These are phyloP conservation scores for Caloboletus inedulis DNA, from an alignment of 1,284 basidiomycete genomes.

Conservation along the genomic window DNA sequence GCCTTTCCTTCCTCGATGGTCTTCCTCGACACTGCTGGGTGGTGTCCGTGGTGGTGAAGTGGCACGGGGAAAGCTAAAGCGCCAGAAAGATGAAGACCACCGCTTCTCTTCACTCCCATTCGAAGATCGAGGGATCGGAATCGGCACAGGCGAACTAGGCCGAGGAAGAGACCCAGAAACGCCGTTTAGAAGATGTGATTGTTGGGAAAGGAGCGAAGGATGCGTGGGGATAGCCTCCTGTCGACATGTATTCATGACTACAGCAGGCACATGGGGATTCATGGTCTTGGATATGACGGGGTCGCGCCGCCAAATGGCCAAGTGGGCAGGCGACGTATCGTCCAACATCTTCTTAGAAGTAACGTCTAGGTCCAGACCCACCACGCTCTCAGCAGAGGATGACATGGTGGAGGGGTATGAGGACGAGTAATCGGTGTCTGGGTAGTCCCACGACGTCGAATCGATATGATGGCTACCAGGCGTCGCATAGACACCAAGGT, in stretches of 20 bases:
- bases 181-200: conserved; percentile 9
- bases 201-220: conserved; percentile 13
- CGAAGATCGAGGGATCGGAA: conserved; percentile 34
- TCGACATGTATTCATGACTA: conserved; percentile 31
- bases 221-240: conserved; percentile 18
- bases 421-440: conserved; percentile 32
- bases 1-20: conserved; percentile 28
- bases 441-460: conserved; percentile 31
- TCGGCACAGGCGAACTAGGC: conserved; percentile 33
- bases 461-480: conserved; percentile 33
- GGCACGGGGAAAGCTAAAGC: conserved; percentile 41
- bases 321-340: conserved; percentile 31
- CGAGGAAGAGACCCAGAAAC: conserved; percentile 22
- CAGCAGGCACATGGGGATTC: conserved; percentile 28
- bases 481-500: conserved; percentile 39
- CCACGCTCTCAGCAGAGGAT: conserved; percentile 32
- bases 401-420: conserved; percentile 34
- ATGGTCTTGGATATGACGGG: conserved; percentile 25
- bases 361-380: conserved; percentile 33
- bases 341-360: conserved; percentile 34
- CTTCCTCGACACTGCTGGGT: conserved; percentile 23
- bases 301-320: conserved; percentile 35
- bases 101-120: conserved; percentile 35
- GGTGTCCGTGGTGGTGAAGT: conserved; percentile 33
- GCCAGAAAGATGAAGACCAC: conserved; percentile 42